phyloP scores from a whole-genome alignment of 2,329 filamentous ascomycete species.

The Orbilia quercus region DNA sequence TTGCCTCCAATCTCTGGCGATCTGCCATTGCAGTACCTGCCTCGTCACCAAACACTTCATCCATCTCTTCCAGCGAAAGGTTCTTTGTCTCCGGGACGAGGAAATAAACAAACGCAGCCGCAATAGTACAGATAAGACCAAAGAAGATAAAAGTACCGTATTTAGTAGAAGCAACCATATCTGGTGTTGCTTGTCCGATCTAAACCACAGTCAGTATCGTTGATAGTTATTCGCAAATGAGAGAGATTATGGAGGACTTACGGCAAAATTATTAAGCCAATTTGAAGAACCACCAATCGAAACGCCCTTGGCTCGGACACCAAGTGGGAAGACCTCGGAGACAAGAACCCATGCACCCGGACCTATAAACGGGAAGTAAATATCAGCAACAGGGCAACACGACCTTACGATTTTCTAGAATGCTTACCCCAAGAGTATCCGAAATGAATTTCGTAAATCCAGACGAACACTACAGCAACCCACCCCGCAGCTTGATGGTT shows the following conservation, averaged over 20 bases:
- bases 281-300: constrained; percentile 73
- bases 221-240: constrained; percentile 58
- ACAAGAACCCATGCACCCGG: constrained; percentile 49
- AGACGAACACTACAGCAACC: constrained; percentile 70
- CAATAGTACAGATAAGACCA: constrained; percentile 68
- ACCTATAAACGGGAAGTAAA: not conserved
- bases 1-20: constrained; percentile 40
- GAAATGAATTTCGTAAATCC: constrained; percentile 74
- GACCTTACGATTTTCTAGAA: not conserved
- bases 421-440: constrained; percentile 71
- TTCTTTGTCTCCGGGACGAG: constrained; percentile 72
- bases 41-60: constrained; percentile 64
- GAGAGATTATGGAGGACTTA: constrained; percentile 56
- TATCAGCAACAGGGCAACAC: not conserved
- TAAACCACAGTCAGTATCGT: constrained; percentile 56
- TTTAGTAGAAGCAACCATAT: constrained; percentile 70
- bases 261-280: constrained; percentile 73
- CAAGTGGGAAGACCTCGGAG: constrained; percentile 73
- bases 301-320: constrained; percentile 73
- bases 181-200: constrained; percentile 73
- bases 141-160: constrained; percentile 73
- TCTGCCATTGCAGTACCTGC: constrained; percentile 51
- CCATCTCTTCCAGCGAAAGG: constrained; percentile 69
- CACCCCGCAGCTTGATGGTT: constrained; percentile 68
- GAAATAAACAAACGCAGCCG: constrained; percentile 67